phyloP scores from a whole-genome alignment of 371 early-diverging fungal species.

The Entomophthora muscae region DNA sequence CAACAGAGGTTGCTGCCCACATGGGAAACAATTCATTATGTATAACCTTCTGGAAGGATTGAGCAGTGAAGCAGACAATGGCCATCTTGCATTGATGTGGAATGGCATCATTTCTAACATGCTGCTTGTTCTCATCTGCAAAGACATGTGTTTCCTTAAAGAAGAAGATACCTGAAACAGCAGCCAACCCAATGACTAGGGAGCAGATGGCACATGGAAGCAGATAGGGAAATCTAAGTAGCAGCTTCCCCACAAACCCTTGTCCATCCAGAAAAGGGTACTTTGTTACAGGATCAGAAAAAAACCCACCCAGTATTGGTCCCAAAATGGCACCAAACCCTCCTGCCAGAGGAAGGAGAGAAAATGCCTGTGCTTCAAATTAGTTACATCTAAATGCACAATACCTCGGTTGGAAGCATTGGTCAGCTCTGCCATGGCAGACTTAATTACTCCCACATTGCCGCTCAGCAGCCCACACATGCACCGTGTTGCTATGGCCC shows the following conservation, averaged over 20 bases:
- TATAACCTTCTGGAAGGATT: slow-evolving; percentile 46
- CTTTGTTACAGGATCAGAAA: slow-evolving; percentile 48
- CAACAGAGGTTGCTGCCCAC: slow-evolving; percentile 2
- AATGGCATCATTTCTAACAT: neutral
- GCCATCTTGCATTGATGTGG: neutral
- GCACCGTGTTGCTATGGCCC: slow-evolving; percentile 45
- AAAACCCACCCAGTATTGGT: slow-evolving; percentile 59
- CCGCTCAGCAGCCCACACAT: slow-evolving; percentile 60
- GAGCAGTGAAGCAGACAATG: slow-evolving; percentile 10
- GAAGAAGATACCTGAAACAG: neutral
- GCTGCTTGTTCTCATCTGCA: neutral
- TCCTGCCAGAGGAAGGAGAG: neutral
- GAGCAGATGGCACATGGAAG: slow-evolving; percentile 52
- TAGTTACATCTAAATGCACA: neutral
- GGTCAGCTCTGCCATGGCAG: slow-evolving; percentile 68
- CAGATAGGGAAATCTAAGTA: slow-evolving; percentile 55
- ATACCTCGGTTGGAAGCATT: slow-evolving; percentile 51
- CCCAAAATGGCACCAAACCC: slow-evolving; percentile 23
- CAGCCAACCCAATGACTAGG: neutral
- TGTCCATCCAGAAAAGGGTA: slow-evolving; percentile 49
- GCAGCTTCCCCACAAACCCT: slow-evolving; percentile 20
- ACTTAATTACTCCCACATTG: slow-evolving; percentile 69
- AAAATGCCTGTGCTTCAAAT: neutral
- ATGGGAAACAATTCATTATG: slow-evolving; percentile 33
- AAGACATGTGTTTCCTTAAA: neutral